phyloP scores from a whole-genome alignment of 2,329 filamentous ascomycete genomes.

The Cercospora zeae-maydis region DNA sequence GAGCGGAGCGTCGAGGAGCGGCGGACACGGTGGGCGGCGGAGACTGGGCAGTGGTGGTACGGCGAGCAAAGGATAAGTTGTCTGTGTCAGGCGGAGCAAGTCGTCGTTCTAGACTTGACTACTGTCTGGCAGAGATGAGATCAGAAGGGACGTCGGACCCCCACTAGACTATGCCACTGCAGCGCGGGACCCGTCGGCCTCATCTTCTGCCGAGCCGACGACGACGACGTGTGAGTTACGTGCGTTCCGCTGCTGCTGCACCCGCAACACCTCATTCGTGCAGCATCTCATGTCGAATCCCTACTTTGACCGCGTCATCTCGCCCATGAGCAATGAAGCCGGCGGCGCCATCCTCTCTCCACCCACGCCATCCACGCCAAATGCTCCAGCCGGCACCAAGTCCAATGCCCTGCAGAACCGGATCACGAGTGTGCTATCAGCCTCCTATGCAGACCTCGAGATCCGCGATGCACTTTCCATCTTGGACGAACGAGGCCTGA shows the following conservation, averaged over 20 bases:
- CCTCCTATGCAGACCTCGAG: constrained; percentile 87
- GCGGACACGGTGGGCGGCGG: background rate
- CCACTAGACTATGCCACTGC: background rate
- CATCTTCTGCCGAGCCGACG: background rate
- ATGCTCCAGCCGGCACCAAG: constrained; percentile 32
- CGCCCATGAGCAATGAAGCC: constrained; percentile 17
- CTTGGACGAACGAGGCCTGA: constrained; percentile 66
- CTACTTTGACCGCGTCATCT: constrained; percentile 26
- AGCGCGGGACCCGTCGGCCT: background rate
- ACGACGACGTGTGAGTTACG: background rate
- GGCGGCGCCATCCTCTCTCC: constrained; percentile 16
- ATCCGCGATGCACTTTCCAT: constrained; percentile 80
- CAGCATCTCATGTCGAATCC: constrained; percentile 25
- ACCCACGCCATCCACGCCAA: constrained; percentile 17
- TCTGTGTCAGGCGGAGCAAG: background rate
- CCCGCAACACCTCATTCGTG: too few relatives aligned
- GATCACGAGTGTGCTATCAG: constrained; percentile 79
- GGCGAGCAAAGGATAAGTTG: background rate
- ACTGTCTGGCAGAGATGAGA: background rate
- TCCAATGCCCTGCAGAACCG: constrained; percentile 72
- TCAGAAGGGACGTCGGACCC: background rate
- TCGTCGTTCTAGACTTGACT: background rate
- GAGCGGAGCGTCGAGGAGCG: background rate
- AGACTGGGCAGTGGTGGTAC: background rate
- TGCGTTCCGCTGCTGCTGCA: background rate